phyloP scores from a whole-genome alignment of 768 basidiomycete genomes.

The Tephrocybe sp. region DNA sequence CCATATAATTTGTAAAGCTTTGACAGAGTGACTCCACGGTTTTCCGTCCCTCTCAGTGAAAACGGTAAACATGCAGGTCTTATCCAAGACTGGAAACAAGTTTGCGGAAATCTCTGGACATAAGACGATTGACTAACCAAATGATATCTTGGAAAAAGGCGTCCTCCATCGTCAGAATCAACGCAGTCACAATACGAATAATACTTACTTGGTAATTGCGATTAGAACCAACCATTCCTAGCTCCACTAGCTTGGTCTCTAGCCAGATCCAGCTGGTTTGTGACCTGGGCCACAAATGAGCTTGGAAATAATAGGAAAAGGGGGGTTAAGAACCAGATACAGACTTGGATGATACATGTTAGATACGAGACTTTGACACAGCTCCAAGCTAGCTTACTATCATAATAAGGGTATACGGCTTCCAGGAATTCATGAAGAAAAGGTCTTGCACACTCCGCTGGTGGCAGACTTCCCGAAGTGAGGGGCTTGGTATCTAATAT shows the following conservation, averaged over 20 bases:
- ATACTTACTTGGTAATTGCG: constrained; percentile 63
- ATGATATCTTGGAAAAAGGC: constrained; percentile 52
- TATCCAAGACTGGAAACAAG: constrained; percentile 63
- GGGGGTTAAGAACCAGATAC: constrained; percentile 62
- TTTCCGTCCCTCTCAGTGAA: constrained; percentile 72
- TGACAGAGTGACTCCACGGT: constrained; percentile 78
- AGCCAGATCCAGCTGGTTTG: constrained; percentile 91
- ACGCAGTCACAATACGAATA: background rate
- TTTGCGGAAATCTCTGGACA: background rate
- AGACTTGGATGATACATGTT: constrained; percentile 38
- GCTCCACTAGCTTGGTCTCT: constrained; percentile 82
- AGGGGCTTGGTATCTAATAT: constrained; percentile 85
- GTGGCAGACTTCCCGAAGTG: constrained; percentile 76
- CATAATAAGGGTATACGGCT: constrained; percentile 77
- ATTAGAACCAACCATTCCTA: constrained; percentile 76
- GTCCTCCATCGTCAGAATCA: background rate
- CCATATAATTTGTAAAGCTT: constrained; percentile 84
- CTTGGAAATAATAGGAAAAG: background rate
- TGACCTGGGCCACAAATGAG: constrained; percentile 46
- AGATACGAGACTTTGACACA: background rate
- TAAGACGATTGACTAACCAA: constrained; percentile 38
- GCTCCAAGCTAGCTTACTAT: constrained; percentile 41
- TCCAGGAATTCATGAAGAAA: constrained; percentile 82
- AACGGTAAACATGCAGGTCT: constrained; percentile 86
- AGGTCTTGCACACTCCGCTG: constrained; percentile 80